Base-by-base conservation (phyloP, 768 basidiomycete genomes). In the Lactarius psammicola region DNA sequence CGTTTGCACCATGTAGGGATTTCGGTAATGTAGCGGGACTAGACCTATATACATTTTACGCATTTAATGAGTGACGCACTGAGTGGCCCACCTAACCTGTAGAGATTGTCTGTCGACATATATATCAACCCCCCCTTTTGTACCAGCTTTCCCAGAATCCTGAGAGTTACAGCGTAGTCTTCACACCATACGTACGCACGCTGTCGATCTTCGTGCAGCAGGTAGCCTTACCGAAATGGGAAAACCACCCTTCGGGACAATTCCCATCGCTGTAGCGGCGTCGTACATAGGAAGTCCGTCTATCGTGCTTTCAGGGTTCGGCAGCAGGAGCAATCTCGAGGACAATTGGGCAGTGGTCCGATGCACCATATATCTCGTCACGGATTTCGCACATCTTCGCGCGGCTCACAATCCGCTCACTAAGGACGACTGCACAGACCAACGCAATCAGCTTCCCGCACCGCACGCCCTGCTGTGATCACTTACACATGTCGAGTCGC, bases 351-450 rank as follows among this genome's bases (percentile, higher is more conserved):
- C 89, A 84, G 73, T 94, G 92, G 72, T 94, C 93, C 33, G 90
- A 93, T 38, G 91, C 92, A 15, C 93, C 92, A 60, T 90, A 94
- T 59, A 93, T 89, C 71, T 92, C 90, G 68, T 83, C 84, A 46
- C 93, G 81, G 63, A 95, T 94, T 75, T 94, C 93, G 73, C 93
- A 95, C 84, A 84, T 81, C 78, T 87, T 88, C 51, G 87, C 88
- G 33, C 81, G 80, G 26, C 85, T 81, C 15, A 76, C 74, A 26
- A 94, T 77, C 36, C 88, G 82, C 72, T 92, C 85, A 73, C 90
- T 93, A 60, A 89, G 67, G 40, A 95, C 84, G 74, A 90, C 92
- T 94, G 71, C 3, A 36, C 56, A 36, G n/a, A 15, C n/a, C 23
- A 51, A 49, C 5, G 61, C 30, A 30, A 56, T 34, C 20, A 56